Evolutionary conservation across 352 stramenopile species (phyloP).

Genomic region (Phytophthora cajani): DNA sequence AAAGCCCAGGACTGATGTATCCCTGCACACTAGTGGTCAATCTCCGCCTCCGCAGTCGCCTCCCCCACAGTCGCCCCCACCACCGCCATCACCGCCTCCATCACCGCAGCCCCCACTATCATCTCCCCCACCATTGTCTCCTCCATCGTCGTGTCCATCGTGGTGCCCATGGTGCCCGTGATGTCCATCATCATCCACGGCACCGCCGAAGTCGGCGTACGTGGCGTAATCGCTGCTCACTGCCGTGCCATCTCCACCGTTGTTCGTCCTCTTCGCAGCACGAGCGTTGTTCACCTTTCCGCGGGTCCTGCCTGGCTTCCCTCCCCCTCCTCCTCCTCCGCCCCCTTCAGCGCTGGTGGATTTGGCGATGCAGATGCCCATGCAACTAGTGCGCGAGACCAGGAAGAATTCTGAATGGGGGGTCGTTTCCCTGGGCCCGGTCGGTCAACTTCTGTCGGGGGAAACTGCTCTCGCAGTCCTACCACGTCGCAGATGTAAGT

Average conservation of each 20-base stretch:
- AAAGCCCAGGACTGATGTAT: no score
- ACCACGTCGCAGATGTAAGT: no score
- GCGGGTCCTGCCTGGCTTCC: background rate
- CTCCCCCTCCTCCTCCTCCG: background rate
- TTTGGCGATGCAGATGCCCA: slow-evolving; percentile 1
- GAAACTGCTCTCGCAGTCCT: background rate
- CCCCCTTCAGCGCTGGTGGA: background rate
- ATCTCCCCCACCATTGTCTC: background rate
- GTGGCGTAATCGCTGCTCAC: slow-evolving; percentile 8
- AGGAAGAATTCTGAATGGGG: background rate
- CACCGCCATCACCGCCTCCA: background rate
- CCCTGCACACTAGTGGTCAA: background rate
- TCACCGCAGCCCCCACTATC: background rate
- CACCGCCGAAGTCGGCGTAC: slow-evolving; percentile 16
- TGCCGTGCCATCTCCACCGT: background rate
- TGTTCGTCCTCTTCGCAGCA: slow-evolving; percentile 1
- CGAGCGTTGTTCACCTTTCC: slow-evolving; percentile 5
- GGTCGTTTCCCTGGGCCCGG: background rate
- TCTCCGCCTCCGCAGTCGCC: background rate
- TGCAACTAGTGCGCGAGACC: background rate
- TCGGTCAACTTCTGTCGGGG: background rate
- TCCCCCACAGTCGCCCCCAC: background rate
- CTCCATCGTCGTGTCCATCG: slow-evolving; percentile 4
- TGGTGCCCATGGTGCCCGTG: background rate
- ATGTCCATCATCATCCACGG: background rate